Percentiles rank a stretch among this genome's conserved stretches.
phyloP scores from a whole-genome alignment of 2,329 filamentous ascomycete species.

The Aspergillus jensenii region DNA sequence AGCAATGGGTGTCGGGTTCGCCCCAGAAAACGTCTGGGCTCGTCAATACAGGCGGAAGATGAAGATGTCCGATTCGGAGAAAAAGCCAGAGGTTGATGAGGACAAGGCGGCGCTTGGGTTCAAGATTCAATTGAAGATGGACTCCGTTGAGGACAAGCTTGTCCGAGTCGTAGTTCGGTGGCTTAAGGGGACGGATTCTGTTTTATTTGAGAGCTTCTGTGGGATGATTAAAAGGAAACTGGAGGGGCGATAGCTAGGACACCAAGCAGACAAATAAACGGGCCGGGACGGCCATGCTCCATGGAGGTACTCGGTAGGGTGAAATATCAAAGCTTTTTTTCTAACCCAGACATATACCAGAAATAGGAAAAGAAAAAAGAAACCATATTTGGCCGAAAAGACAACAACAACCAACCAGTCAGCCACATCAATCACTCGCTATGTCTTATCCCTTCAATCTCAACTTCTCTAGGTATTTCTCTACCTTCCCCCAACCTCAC shows the following conservation, averaged over 20 bases:
- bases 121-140: conserved; percentile 51
- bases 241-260: conserved; percentile 19
- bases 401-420: not conserved
- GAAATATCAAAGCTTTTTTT: not conserved
- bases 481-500: conserved; percentile 31
- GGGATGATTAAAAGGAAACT: conserved; percentile 69
- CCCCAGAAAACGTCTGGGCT: conserved; percentile 72
- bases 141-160: conserved; percentile 33
- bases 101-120: conserved; percentile 57
- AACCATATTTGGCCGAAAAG: not conserved
- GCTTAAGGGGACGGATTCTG: conserved; percentile 71
- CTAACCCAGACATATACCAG: not conserved
- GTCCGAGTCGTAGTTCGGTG: conserved; percentile 62
- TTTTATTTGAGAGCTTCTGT: conserved; percentile 83
- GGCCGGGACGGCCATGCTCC: not conserved
- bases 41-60: conserved; percentile 67
- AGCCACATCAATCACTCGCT: not conserved
- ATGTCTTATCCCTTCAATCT: not conserved
- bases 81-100: conserved; percentile 34
- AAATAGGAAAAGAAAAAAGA: not conserved
- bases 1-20: conserved; percentile 61
- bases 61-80: conserved; percentile 24
- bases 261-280: not conserved
- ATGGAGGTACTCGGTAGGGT: not conserved
- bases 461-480: not conserved